Evolutionary conservation across 2,329 filamentous ascomycete species (phyloP).

Genomic region (Sporothrix pseudoabietina): DNA sequence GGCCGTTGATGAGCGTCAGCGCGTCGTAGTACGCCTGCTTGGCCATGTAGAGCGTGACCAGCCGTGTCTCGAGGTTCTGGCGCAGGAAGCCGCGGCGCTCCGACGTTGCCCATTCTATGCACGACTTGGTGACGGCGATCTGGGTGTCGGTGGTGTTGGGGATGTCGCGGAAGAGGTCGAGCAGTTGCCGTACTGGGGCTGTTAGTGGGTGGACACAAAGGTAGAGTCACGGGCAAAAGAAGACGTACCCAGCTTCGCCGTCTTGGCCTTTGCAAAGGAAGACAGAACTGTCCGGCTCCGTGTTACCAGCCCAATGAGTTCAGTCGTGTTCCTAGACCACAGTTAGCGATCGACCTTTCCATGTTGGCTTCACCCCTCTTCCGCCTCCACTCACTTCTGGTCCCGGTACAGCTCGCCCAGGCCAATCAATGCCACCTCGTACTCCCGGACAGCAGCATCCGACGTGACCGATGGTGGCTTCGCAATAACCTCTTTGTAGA

Average conservation of each 20-base stretch:
- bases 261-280: conserved; percentile 98
- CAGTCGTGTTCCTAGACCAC: conserved; percentile 67
- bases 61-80: conserved; percentile 94
- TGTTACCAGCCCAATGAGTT: conserved; percentile 86
- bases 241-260: conserved; percentile 85
- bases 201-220: not conserved
- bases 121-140: conserved; percentile 94
- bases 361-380: conserved; percentile 34
- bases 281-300: conserved; percentile 89
- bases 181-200: conserved; percentile 82
- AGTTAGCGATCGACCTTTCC: conserved; percentile 32
- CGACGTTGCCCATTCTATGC: conserved; percentile 97
- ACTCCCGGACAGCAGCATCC: conserved; percentile 86
- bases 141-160: conserved; percentile 94
- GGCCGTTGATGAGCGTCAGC: conserved; percentile 91
- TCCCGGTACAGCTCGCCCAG: conserved; percentile 92
- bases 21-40: conserved; percentile 98
- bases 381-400: conserved; percentile 63
- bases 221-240: not conserved
- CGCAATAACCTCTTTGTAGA: conserved; percentile 88
- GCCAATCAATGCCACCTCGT: conserved; percentile 84
- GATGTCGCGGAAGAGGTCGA: conserved; percentile 92
- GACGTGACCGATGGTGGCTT: conserved; percentile 79
- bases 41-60: conserved; percentile 92
- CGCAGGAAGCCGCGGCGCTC: conserved; percentile 95